Evolutionary conservation across 129 eudicot genomes (phyloP).

Genomic region (Pulicaria dysenterica): DNA sequence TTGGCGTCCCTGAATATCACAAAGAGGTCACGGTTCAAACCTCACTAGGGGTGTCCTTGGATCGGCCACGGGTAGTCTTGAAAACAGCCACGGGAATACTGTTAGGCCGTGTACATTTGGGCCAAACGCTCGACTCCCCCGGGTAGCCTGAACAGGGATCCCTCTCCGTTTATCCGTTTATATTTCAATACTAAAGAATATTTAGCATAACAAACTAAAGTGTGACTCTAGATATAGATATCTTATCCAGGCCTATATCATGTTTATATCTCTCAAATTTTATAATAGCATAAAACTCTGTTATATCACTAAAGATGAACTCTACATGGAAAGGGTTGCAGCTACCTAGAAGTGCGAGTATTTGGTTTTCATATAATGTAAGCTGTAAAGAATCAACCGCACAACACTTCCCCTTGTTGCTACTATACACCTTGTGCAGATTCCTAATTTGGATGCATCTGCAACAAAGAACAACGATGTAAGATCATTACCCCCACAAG

Average conservation of each 20-base stretch:
- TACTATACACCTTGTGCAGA: slow-evolving; percentile 71
- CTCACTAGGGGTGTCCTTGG: no score
- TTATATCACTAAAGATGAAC: slow-evolving; percentile 9
- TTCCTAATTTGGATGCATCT: slow-evolving; percentile 96
- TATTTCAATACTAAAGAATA: no score
- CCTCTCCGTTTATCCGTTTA: no score
- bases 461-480: slow-evolving; percentile 33
- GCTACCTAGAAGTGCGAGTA: slow-evolving; percentile 93
- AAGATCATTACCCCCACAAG: slow-evolving; percentile 1
- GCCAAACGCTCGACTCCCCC: no score
- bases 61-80: no score
- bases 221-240: not conserved
- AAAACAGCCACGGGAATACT: no score
- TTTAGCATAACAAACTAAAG: slow-evolving; percentile 1
- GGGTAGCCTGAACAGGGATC: no score
- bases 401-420: slow-evolving; percentile 82
- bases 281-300: not conserved
- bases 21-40: no score
- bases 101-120: no score
- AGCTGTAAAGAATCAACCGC: slow-evolving; percentile 91
- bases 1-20: no score
- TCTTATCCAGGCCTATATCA: slow-evolving; percentile 8
- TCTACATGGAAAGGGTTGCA: slow-evolving; percentile 8
- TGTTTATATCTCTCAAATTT: slow-evolving; percentile 12
- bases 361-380: slow-evolving; percentile 91